Conservation (phyloP, 73 alveolate genomes). For the Stentor coeruleus region DNA sequence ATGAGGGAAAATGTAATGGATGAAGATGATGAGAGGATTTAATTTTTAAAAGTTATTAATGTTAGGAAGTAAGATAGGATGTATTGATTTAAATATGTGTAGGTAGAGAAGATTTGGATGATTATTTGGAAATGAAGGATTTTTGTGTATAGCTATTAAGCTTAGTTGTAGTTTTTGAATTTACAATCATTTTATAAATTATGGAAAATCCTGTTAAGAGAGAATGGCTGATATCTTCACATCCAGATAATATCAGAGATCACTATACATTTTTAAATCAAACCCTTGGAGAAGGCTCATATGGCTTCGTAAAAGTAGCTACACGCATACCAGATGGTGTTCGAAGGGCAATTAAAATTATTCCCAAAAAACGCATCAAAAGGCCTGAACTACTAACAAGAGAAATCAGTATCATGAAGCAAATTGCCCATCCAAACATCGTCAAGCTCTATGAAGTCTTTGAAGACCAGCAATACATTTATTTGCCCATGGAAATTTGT, state of each 20-base stretch:
- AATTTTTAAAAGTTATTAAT: no score
- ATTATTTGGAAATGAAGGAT: no score
- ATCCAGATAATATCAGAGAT: slow-evolving; percentile 25
- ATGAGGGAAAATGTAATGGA: no score
- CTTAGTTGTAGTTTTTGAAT: no score
- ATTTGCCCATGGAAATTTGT: slow-evolving; percentile 54
- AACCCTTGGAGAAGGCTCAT: slow-evolving; percentile 71
- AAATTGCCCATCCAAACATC: slow-evolving; percentile 63
- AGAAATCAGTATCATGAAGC: slow-evolving; percentile 52
- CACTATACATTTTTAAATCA: slow-evolving; percentile 5
- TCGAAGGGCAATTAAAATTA: slow-evolving; percentile 81
- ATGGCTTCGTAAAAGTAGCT: slow-evolving; percentile 57
- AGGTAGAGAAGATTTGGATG: no score
- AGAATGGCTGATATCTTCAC: slow-evolving; percentile 14
- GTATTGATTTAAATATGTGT: no score
- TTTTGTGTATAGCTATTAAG: no score
- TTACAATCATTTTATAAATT: no score
- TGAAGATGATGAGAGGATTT: no score
- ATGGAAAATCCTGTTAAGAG: neutral
- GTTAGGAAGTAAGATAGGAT: no score
- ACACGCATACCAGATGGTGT: slow-evolving; percentile 52
- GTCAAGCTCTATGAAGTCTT: slow-evolving; percentile 61
- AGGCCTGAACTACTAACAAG: slow-evolving; percentile 52
- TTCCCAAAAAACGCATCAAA: slow-evolving; percentile 77
- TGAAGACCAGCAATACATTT: slow-evolving; percentile 40